Conservation (phyloP, 2,329 filamentous ascomycete genomes). For the Paracorniculantispora psalliotae region DNA sequence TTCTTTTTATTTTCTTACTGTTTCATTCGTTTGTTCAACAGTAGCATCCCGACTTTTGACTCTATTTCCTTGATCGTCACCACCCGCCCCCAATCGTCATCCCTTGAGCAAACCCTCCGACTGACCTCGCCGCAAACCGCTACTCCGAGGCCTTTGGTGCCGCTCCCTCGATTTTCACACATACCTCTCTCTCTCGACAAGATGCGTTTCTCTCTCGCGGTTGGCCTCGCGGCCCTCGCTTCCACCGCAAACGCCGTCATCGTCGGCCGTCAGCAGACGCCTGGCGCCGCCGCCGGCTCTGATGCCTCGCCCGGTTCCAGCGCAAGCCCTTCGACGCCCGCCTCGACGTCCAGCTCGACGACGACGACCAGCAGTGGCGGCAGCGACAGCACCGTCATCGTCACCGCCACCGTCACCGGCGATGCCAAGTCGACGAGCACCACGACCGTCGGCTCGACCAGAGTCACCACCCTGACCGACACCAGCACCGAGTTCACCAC, state of each 20-base stretch:
- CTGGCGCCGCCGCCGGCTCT: background rate
- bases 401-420: slow-evolving; percentile 28
- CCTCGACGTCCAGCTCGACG: background rate
- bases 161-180: background rate
- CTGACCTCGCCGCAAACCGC: background rate
- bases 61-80: background rate
- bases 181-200: background rate
- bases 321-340: background rate
- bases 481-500: slow-evolving; percentile 30
- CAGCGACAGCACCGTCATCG: slow-evolving; percentile 26
- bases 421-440: slow-evolving; percentile 11
- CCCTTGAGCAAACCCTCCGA: background rate
- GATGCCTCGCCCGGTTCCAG: background rate
- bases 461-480: slow-evolving; percentile 16
- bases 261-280: slow-evolving; percentile 15
- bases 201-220: slow-evolving; percentile 13
- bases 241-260: slow-evolving; percentile 16
- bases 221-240: slow-evolving; percentile 21
- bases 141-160: slow-evolving; percentile 1
- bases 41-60: background rate
- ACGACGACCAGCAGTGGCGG: slow-evolving; percentile 1
- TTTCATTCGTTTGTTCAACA: slow-evolving; percentile 1
- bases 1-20: background rate
- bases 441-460: slow-evolving; percentile 16
- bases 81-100: background rate